These are phyloP conservation scores for Rhizophora mangle DNA, from an alignment of 345 rosid species.

Conservation along the genomic window DNA sequence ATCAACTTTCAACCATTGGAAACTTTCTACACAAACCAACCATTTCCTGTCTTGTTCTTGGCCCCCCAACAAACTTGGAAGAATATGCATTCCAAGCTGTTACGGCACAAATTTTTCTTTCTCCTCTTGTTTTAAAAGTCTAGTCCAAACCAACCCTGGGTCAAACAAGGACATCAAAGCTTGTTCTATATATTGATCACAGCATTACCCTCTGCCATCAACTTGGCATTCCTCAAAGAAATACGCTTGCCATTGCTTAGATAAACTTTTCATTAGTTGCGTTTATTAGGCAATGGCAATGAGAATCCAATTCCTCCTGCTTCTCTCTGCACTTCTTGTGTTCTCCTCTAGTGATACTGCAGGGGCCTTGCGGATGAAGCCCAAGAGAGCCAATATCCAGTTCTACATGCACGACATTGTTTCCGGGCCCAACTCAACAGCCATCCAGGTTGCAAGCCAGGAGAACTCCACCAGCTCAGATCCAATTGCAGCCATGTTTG, in stretches of 20 bases:
- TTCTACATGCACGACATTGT: constrained; percentile 47
- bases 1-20: neutral
- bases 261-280: neutral
- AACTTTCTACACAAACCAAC: neutral
- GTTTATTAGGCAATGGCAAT: constrained; percentile 23
- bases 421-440: constrained; percentile 25
- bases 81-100: no score
- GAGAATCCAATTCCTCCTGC: constrained; percentile 4
- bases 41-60: neutral
- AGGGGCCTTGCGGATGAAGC: constrained; percentile 10
- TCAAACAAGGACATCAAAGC: neutral
- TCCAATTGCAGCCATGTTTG: constrained; percentile 21
- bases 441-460: constrained; percentile 26
- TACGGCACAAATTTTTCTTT: neutral
- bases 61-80: neutral
- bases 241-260: neutral
- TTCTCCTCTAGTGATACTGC: neutral
- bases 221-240: neutral
- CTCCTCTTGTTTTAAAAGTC: neutral
- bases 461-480: constrained; percentile 31
- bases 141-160: neutral
- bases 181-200: neutral
- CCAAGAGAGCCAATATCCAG: constrained; percentile 26
- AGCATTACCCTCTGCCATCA: neutral
- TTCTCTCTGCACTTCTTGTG: constrained; percentile 15